These are phyloP conservation scores for Toxicodendron radicans DNA, from an alignment of 345 rosid genomes.

Conservation along the genomic window DNA sequence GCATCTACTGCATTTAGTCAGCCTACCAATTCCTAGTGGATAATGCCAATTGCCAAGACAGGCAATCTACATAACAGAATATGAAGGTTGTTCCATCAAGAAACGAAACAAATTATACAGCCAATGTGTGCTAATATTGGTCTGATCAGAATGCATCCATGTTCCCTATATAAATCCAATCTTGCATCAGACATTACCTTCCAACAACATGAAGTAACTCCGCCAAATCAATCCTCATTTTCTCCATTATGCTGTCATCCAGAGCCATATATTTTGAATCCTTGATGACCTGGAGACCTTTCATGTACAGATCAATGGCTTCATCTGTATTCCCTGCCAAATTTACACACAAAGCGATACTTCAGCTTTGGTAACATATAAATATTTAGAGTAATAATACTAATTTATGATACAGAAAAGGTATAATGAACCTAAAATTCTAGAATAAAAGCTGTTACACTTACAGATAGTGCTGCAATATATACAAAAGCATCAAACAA, in stretches of 20 bases:
- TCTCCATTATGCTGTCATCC: constrained; percentile 66
- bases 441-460: neutral
- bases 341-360: constrained; percentile 13
- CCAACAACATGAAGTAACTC: constrained; percentile 84
- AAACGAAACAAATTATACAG: neutral
- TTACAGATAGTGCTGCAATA: neutral
- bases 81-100: neutral
- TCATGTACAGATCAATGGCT: constrained; percentile 67
- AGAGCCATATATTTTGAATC: constrained; percentile 56
- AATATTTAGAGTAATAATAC: neutral
- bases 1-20: neutral
- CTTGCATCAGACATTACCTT: constrained; percentile 43
- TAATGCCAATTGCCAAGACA: neutral
- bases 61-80: neutral
- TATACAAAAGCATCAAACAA: neutral
- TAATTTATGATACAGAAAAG: neutral
- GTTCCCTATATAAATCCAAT: neutral
- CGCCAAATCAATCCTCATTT: constrained; percentile 84
- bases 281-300: constrained; percentile 60
- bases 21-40: neutral
- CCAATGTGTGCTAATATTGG: neutral
- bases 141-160: neutral
- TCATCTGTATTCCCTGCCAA: constrained; percentile 65
- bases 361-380: constrained; percentile 2
- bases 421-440: neutral